phyloP scores from a whole-genome alignment of 192 early-diverging fungal species.

The Funneliformis mosseae region DNA sequence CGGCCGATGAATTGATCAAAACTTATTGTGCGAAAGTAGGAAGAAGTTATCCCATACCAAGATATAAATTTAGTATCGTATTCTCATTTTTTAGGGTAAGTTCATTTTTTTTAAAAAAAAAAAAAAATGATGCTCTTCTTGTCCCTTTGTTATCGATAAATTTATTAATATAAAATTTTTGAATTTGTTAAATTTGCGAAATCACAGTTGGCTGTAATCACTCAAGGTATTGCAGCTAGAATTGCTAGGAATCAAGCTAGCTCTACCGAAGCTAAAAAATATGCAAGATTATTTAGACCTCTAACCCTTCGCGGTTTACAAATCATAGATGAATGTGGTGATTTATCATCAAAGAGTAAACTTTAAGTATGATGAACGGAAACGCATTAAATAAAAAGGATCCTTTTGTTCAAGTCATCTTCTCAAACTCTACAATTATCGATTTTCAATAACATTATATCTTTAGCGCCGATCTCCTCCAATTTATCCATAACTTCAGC shows the following conservation, averaged over 20 bases:
- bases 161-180: slow-evolving; percentile 6
- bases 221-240: slow-evolving; percentile 89
- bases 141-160: neutral
- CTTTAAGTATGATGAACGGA: neutral
- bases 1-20: slow-evolving; percentile 66
- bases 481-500: slow-evolving; percentile 92
- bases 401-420: too few species aligned
- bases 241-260: slow-evolving; percentile 85
- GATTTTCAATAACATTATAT: slow-evolving; percentile 85
- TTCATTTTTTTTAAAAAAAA: neutral
- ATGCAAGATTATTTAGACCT: slow-evolving; percentile 51
- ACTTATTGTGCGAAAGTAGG: slow-evolving; percentile 68
- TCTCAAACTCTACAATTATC: slow-evolving; percentile 73
- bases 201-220: slow-evolving; percentile 67
- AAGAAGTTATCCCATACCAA: slow-evolving; percentile 70
- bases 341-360: neutral
- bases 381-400: too few species aligned
- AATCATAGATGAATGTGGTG: slow-evolving; percentile 52
- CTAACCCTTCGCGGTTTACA: slow-evolving; percentile 57
- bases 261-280: slow-evolving; percentile 58
- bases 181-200: neutral
- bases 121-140: too few species aligned
- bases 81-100: slow-evolving; percentile 86
- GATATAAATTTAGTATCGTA: slow-evolving; percentile 81
- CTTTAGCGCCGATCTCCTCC: slow-evolving; percentile 82